phyloP scores from a whole-genome alignment of 306 rosid species.

The Fragaria iinumae region DNA sequence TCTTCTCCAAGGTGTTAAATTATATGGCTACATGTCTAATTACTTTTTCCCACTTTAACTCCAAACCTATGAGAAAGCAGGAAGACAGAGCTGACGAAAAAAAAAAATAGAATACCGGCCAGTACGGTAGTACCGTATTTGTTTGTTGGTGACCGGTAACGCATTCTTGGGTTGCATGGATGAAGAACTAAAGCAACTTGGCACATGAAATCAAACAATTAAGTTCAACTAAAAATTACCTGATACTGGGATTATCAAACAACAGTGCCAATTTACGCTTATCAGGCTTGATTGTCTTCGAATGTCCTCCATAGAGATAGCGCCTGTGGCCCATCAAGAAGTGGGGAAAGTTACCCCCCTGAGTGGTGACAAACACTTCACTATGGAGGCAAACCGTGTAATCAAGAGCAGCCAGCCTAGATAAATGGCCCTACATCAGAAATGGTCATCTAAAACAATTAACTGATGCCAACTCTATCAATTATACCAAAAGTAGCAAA shows the following conservation, averaged over 20 bases:
- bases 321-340: conserved; percentile 96
- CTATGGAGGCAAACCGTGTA: conserved; percentile 91
- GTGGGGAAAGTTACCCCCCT: conserved; percentile 98
- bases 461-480: conserved; percentile 2
- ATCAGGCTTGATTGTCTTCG: conserved; percentile 90
- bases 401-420: conserved; percentile 98
- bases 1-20: background rate
- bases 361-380: conserved; percentile 95
- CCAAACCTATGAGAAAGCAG: background rate
- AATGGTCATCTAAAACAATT: conserved; percentile 24
- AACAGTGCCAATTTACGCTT: conserved; percentile 77
- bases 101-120: background rate
- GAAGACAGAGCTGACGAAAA: background rate
- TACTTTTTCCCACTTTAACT: background rate
- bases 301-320: conserved; percentile 78
- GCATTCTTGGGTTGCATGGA: conserved; percentile 1
- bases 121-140: background rate
- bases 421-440: conserved; percentile 82
- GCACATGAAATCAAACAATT: background rate
- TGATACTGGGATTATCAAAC: conserved; percentile 70
- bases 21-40: background rate
- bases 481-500: conserved; percentile 42
- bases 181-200: background rate
- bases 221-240: conserved; percentile 38
- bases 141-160: background rate